Evolutionary conservation across 2,329 filamentous ascomycete species (phyloP).

Genomic region (Canariomyces notabilis): DNA sequence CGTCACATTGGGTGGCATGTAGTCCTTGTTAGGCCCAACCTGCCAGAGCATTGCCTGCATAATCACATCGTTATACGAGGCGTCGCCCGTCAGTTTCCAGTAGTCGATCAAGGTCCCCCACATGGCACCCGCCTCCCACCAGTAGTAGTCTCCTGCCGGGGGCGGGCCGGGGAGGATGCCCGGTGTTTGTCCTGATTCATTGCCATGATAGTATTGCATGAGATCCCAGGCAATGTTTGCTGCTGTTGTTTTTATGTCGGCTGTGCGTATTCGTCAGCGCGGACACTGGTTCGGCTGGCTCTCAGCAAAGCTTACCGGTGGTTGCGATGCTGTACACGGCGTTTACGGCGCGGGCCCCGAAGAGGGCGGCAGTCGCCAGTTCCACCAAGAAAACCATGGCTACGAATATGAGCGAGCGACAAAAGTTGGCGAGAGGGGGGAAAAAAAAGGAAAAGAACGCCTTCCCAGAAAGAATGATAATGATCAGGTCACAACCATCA

Average conservation of each 20-base stretch:
- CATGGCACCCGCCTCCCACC: slow-evolving; percentile 62
- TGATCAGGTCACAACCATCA: slow-evolving; percentile 11
- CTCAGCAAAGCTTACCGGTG: slow-evolving; percentile 12
- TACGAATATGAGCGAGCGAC: slow-evolving; percentile 21
- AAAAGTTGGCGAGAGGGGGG: slow-evolving; percentile 8
- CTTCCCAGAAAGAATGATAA: not conserved
- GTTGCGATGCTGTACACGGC: slow-evolving; percentile 24
- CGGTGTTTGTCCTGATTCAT: slow-evolving; percentile 39
- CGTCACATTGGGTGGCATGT: slow-evolving; percentile 52
- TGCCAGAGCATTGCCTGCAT: slow-evolving; percentile 50
- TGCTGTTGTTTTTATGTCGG: slow-evolving; percentile 36
- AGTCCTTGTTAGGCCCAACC: slow-evolving; percentile 47
- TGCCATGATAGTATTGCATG: slow-evolving; percentile 43
- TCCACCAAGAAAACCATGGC: slow-evolving; percentile 19
- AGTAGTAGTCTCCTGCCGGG: slow-evolving; percentile 51
- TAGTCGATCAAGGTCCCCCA: slow-evolving; percentile 61
- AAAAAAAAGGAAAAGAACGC: slow-evolving; percentile 3
- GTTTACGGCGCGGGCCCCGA: slow-evolving; percentile 14
- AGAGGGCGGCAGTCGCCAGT: slow-evolving; percentile 17
- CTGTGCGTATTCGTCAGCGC: slow-evolving; percentile 15
- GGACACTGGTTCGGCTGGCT: not conserved
- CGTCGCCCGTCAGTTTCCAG: slow-evolving; percentile 57
- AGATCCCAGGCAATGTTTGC: slow-evolving; percentile 40
- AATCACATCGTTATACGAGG: slow-evolving; percentile 50
- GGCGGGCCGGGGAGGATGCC: slow-evolving; percentile 47